Percentiles rank a stretch among this genome's conserved stretches.
Evolutionary conservation across 108 stramenopile genomes (phyloP).

Genomic region (Schizochytrium sp.): DNA sequence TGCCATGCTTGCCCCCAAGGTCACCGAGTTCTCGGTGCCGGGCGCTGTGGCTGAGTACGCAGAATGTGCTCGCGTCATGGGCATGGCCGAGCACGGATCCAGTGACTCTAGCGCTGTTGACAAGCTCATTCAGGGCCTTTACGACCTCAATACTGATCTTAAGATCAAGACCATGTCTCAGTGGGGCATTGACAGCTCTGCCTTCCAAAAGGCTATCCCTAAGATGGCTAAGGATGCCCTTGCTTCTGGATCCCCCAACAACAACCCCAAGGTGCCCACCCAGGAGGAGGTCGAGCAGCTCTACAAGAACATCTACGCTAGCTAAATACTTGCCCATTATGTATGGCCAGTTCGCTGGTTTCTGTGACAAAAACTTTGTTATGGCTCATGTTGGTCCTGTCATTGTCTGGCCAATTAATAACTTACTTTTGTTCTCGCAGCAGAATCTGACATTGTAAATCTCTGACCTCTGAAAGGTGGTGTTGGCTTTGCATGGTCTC

Average conservation of each 20-base stretch:
- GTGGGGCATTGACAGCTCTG: slow-evolving; percentile 18
- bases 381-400: not conserved
- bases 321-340: not conserved
- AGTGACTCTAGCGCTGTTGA: slow-evolving; percentile 27
- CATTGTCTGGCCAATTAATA: not conserved
- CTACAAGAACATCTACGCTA: slow-evolving; percentile 34
- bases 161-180: slow-evolving; percentile 43
- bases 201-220: not conserved
- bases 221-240: slow-evolving; percentile 7
- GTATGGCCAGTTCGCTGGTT: not conserved
- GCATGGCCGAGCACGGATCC: not conserved
- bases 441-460: too few relatives aligned
- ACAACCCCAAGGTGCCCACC: slow-evolving; percentile 48
- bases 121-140: slow-evolving; percentile 27
- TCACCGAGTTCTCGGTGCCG: slow-evolving; percentile 16
- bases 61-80: slow-evolving; percentile 38
- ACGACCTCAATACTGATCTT: slow-evolving; percentile 32
- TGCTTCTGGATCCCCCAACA: slow-evolving; percentile 3
- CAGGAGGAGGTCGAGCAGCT: slow-evolving; percentile 44
- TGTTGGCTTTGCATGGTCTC: too few relatives aligned
- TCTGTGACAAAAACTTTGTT: not conserved
- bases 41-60: slow-evolving; percentile 17
- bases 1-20: slow-evolving; percentile 59
- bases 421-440: too few relatives aligned
- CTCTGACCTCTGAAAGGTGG: too few relatives aligned